Base-by-base conservation (phyloP, 2,329 filamentous ascomycete genomes). In the Fusarium mexicanum region DNA sequence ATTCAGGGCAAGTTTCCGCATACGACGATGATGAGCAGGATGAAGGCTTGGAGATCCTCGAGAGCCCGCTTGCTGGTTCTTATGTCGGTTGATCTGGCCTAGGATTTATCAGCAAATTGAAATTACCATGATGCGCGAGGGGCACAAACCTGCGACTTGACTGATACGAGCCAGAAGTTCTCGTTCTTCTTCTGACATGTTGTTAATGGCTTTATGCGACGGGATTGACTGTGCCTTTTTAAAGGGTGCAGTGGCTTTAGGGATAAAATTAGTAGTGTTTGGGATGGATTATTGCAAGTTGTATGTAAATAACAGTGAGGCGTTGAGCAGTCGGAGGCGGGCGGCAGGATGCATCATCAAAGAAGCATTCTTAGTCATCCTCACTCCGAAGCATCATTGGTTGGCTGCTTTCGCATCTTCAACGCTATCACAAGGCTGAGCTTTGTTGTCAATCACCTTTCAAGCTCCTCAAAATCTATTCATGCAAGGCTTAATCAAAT, bases 61-160 rank as follows among this genome's bases (percentile, higher is more conserved):
- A 43, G 83, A 67, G 46, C 84, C 85, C 40, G 85, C 80, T 73
- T 89, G 87, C 72, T 91, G 88, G 72, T 89, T 93, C 81, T 93
- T 95, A 84, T 93, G 91, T 60, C 91, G 90, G 80, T 95, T 95
- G 80, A 96, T 96, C 83, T 93, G 92, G 75, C 92, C 93, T 94
- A 73, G 16, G 31, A 48, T 48, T 67, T 46, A 68, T 80, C 61
- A 83, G 72, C 78, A 63, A 59, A 67, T 50, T 74, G 64, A 33
- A 60, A 40, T 33, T 33, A 47, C 61, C 41, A 69, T 64, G 59
- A 69, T 53, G 37, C 44, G 61, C 24, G 20, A 43, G 71, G 65
- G 61, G 61, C 51, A 79, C 82, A 50, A 80, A 87, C 87, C 85
- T 65, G 88, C 86, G 60, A 89, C 80, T 47, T 85, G 84, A 77